Evolutionary conservation across 2,329 filamentous ascomycete species (phyloP), one percentile per base, ranked within the genome.

Genomic region (Clonostachys rhizophaga): DNA sequence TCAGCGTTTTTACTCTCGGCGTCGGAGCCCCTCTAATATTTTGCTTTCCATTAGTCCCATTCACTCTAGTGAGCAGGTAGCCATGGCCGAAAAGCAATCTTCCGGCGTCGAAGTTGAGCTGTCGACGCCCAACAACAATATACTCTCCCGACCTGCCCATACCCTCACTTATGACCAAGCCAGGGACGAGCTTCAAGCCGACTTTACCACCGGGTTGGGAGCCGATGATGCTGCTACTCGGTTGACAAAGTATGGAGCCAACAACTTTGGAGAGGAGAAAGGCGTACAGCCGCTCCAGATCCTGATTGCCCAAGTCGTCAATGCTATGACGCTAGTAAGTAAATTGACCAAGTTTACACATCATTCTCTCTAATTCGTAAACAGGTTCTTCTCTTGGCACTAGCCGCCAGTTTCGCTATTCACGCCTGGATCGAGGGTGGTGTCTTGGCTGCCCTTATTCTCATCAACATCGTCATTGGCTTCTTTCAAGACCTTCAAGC

Each of bases 281-380:
- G 60, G 75, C 11, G 77, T 86, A 42, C 75, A 68, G 67, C 61
- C 75, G 69, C 47, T 73, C 41, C 83, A 82, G 58, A 81, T 84
- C 35, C 62, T 84, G 10, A 53, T 81, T 30, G 70, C 73, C 42
- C 79, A 83, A 57, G 62, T 80, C 30, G 72, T 71, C 48, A 82
- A 83, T 60, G 77, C 78, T 11, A 80, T 82, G 78, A 79, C 75
- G 43, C 53, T 81, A 55, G 76, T 61, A 52, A 34, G 53, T 44
- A 11, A 14, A 18, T 24, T 36, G 17, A 3, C 3, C 12, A 4
- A 34, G 16, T 24, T 30, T 34, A 5, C 13, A 17, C n/a, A 18
- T 7, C n/a, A 12, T 2, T 20, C 16, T 18, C 17, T 45, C n/a
- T 20, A 37, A 13, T 36, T 18, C 33, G 24, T 3, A 35, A 16